Conservation (phyloP, 2,329 filamentous ascomycete genomes). For the Thielaviopsis musarum region DNA sequence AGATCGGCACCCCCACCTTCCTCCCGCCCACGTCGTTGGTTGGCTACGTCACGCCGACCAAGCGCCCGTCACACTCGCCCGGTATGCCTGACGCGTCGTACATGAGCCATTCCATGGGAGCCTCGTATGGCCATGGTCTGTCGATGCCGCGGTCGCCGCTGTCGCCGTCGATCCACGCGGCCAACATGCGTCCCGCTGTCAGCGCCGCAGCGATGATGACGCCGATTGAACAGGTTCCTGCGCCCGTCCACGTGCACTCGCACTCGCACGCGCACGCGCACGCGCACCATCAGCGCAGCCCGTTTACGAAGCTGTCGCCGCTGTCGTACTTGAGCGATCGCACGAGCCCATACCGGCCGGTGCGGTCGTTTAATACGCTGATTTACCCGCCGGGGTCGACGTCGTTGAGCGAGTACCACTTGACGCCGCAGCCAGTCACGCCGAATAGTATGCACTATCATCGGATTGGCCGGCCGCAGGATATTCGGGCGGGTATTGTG, state of each 20-base stretch:
- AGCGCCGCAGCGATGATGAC: neutral
- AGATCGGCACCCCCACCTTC: neutral
- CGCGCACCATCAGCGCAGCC: slow-evolving; percentile 1
- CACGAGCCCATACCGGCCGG: slow-evolving; percentile 81
- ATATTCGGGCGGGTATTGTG: slow-evolving; percentile 53
- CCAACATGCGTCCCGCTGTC: neutral
- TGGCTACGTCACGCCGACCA: slow-evolving; percentile 32
- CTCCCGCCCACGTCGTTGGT: slow-evolving; percentile 5
- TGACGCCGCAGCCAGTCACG: slow-evolving; percentile 33
- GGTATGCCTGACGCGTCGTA: neutral
- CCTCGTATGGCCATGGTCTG: neutral
- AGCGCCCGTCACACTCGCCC: slow-evolving; percentile 34
- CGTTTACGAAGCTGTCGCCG: slow-evolving; percentile 44
- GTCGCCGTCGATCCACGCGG: slow-evolving; percentile 8
- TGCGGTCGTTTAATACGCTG: slow-evolving; percentile 79
- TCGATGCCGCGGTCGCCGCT: slow-evolving; percentile 41
- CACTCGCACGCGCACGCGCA: slow-evolving; percentile 2
- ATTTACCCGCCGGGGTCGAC: slow-evolving; percentile 71
- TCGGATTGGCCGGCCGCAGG: slow-evolving; percentile 51
- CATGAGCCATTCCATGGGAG: neutral
- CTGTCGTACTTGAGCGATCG: slow-evolving; percentile 76
- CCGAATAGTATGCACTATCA: slow-evolving; percentile 72
- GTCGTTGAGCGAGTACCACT: slow-evolving; percentile 58
- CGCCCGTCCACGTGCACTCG: neutral
- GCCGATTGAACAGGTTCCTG: no score